A percentile compares a stretch with the other conserved stretches of the same genome.
Conservation (phyloP, 345 rosid genomes). For the Aquilaria malaccensis region DNA sequence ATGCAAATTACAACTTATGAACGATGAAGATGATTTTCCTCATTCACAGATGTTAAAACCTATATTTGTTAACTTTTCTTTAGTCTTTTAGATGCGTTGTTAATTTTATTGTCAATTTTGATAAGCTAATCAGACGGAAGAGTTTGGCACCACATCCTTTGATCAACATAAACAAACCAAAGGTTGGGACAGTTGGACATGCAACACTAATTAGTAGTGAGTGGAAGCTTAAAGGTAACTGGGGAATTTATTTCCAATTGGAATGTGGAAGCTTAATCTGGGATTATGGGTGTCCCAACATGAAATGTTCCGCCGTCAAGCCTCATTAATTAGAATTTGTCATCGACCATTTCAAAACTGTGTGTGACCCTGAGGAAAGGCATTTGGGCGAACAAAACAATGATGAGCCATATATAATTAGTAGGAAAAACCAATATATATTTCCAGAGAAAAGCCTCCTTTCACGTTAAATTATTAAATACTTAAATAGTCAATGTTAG, state of each 20-base stretch:
- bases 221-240: conserved; percentile 5
- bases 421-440: not conserved
- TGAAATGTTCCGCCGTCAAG: conserved; percentile 25
- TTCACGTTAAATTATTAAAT: no score
- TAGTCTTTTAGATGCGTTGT: no score
- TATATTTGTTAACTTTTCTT: no score
- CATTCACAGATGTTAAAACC: no score
- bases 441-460: no score
- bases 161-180: no score
- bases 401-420: conserved; percentile 9
- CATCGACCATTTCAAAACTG: conserved; percentile 6
- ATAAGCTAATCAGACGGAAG: no score
- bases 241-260: conserved; percentile 13
- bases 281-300: conserved; percentile 7
- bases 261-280: not conserved
- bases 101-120: no score
- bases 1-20: no score
- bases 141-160: no score
- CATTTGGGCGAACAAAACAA: not conserved
- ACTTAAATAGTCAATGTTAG: no score
- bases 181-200: conserved; percentile 12
- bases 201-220: conserved; percentile 1
- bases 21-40: no score
- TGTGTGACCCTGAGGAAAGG: conserved; percentile 3
- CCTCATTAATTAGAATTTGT: conserved; percentile 4